Conservation (phyloP, 352 stramenopile genomes). For the Pythium folliculosum region DNA sequence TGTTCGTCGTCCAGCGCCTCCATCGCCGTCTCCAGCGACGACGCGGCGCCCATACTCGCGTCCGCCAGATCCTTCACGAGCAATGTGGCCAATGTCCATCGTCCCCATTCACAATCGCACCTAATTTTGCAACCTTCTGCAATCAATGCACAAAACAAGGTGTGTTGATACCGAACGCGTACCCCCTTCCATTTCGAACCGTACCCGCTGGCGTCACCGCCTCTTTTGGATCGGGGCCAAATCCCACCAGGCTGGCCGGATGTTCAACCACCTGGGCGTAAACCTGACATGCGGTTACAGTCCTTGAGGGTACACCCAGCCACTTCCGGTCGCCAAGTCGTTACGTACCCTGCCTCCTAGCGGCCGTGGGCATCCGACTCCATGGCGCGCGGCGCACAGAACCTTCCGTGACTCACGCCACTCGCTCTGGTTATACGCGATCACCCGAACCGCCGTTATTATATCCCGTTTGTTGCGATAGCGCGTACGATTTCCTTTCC, state of each 20-base stretch:
- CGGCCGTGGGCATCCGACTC: neutral
- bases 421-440: neutral
- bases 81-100: neutral
- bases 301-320: neutral
- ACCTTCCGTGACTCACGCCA: neutral
- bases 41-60: slow-evolving; percentile 21
- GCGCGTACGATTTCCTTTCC: too few relatives aligned
- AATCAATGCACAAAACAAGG: neutral
- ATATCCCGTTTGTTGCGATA: neutral
- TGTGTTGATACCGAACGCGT: neutral
- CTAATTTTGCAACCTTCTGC: neutral
- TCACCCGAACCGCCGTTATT: neutral
- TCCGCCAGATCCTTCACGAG: too few relatives aligned
- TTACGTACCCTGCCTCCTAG: neutral
- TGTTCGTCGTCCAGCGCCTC: slow-evolving; percentile 62
- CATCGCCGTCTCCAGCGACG: slow-evolving; percentile 61
- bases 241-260: neutral
- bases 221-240: neutral
- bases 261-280: neutral
- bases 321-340: neutral
- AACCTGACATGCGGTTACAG: neutral
- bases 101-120: neutral
- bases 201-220: neutral
- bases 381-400: neutral
- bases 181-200: neutral